These are phyloP conservation scores for Fonsecaea erecta DNA, from an alignment of 2,329 filamentous ascomycete species.

Conservation along the genomic window DNA sequence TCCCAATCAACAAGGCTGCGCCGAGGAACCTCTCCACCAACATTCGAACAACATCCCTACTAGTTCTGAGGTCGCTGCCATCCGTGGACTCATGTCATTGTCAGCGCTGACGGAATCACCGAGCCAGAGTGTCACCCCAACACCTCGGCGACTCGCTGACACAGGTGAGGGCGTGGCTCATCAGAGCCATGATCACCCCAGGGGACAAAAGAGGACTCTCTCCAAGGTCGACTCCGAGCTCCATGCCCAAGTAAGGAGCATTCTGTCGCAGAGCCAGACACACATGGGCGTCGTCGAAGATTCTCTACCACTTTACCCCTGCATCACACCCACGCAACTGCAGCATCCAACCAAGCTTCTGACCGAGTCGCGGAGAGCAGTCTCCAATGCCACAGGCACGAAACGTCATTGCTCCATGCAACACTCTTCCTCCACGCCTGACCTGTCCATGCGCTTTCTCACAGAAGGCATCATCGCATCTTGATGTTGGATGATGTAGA, in stretches of 20 bases:
- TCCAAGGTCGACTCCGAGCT: slow-evolving; percentile 28
- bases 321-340: slow-evolving; percentile 23
- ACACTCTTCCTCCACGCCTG: slow-evolving; percentile 29
- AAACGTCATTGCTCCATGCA: slow-evolving; percentile 32
- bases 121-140: slow-evolving; percentile 34
- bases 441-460: slow-evolving; percentile 18
- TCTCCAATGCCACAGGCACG: slow-evolving; percentile 24
- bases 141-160: slow-evolving; percentile 21
- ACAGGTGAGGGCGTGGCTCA: slow-evolving; percentile 2
- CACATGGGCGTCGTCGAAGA: slow-evolving; percentile 23
- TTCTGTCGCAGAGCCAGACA: slow-evolving; percentile 10
- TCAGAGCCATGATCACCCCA: slow-evolving; percentile 9
- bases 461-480: slow-evolving; percentile 12
- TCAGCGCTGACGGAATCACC: slow-evolving; percentile 24
- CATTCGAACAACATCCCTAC: slow-evolving; percentile 11
- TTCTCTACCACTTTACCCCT: slow-evolving; percentile 16
- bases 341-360: slow-evolving; percentile 21
- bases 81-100: slow-evolving; percentile 28
- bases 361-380: slow-evolving; percentile 20
- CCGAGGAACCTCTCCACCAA: slow-evolving; percentile 10
- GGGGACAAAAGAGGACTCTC: slow-evolving; percentile 32
- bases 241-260: slow-evolving; percentile 24
- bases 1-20: slow-evolving; percentile 20
- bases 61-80: slow-evolving; percentile 26
- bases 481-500: slow-evolving; percentile 2